These are phyloP conservation scores for Lepidium aucheri DNA, from an alignment of 345 rosid genomes.

Conservation along the genomic window DNA sequence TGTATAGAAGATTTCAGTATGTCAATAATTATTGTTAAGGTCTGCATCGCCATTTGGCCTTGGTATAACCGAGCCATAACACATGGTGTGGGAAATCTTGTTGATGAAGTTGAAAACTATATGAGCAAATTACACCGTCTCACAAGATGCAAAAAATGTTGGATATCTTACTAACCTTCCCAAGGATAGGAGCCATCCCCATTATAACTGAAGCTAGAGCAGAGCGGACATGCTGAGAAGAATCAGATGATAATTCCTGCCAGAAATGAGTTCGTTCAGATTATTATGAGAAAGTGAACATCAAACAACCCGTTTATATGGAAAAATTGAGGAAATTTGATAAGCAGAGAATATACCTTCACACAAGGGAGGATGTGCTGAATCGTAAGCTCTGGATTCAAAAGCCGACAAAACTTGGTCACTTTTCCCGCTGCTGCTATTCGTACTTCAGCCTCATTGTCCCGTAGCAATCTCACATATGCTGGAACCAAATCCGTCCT, in stretches of 20 bases:
- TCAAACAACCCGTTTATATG: neutral
- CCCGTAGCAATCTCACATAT: slow-evolving; percentile 85
- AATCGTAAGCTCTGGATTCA: slow-evolving; percentile 79
- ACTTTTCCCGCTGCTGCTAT: slow-evolving; percentile 99
- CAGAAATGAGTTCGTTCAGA: slow-evolving; percentile 31
- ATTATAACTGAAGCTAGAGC: slow-evolving; percentile 96
- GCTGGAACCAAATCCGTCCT: slow-evolving; percentile 94
- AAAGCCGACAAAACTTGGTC: slow-evolving; percentile 81
- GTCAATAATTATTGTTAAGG: neutral
- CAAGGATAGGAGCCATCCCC: slow-evolving; percentile 98
- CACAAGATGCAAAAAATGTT: neutral
- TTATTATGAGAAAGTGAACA: neutral
- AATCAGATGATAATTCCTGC: slow-evolving; percentile 94
- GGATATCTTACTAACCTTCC: slow-evolving; percentile 33
- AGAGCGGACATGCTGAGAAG: slow-evolving; percentile 96
- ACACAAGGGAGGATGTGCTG: slow-evolving; percentile 92
- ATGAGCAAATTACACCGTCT: neutral
- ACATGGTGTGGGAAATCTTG: neutral
- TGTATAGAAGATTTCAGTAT: slow-evolving; percentile 20
- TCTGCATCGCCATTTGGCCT: neutral
- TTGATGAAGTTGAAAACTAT: neutral
- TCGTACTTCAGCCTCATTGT: slow-evolving; percentile 99
- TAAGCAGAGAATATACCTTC: slow-evolving; percentile 41
- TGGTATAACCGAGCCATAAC: neutral
- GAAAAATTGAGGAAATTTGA: neutral